phyloP scores from a whole-genome alignment of 495 filamentous ascomycete species.

The Astrothelium macrocarpum region DNA sequence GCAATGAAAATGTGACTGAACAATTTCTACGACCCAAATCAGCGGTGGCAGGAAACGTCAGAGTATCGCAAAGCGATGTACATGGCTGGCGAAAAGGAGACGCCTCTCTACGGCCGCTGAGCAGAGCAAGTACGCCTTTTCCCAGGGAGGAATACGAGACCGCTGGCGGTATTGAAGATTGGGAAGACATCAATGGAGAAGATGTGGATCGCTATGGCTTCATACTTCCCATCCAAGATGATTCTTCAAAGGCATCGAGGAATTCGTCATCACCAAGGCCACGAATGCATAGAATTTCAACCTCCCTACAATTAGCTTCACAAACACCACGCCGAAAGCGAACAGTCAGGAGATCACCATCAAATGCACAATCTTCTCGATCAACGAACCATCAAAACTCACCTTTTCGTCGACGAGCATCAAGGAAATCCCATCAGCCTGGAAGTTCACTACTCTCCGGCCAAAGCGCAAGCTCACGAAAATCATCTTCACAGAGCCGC shows the following conservation, averaged over 20 bases:
- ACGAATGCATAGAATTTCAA: constrained; percentile 57
- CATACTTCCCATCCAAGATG: constrained; percentile 48
- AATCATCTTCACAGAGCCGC: constrained; percentile 9
- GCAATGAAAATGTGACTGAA: constrained; percentile 46
- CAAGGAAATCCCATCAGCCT: constrained; percentile 17
- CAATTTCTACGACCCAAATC: constrained; percentile 17
- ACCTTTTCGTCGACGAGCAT: constrained; percentile 1
- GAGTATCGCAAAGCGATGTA: background rate
- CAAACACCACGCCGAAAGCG: constrained; percentile 51
- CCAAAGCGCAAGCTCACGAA: background rate
- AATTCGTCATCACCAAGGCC: constrained; percentile 30
- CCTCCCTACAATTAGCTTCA: constrained; percentile 52
- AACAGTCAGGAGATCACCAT: constrained; percentile 43
- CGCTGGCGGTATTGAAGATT: constrained; percentile 87
- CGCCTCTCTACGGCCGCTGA: background rate
- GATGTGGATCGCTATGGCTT: constrained; percentile 95
- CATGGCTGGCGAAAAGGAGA: background rate
- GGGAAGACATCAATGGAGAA: constrained; percentile 78
- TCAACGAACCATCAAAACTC: constrained; percentile 30
- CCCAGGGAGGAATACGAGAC: constrained; percentile 47
- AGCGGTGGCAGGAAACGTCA: background rate
- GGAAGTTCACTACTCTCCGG: constrained; percentile 23
- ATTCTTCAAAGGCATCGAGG: constrained; percentile 16
- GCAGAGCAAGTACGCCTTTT: constrained; percentile 10
- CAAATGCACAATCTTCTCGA: constrained; percentile 29